phyloP scores from a whole-genome alignment of 2,329 filamentous ascomycete genomes.

The Fusarium sp. region DNA sequence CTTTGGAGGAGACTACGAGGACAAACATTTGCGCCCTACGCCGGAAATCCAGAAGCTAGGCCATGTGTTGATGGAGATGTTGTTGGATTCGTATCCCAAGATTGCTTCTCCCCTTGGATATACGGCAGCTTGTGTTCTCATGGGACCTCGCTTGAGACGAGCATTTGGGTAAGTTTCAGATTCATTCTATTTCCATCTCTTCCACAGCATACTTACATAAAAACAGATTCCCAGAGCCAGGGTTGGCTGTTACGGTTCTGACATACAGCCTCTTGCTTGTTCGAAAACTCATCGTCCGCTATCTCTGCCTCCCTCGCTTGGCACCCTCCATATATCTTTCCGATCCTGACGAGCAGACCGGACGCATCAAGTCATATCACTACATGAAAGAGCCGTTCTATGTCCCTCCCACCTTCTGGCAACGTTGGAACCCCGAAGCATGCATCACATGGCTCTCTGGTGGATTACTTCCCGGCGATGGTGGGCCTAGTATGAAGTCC shows the following conservation, averaged over 20 bases:
- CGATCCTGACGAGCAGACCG: slow-evolving; percentile 64
- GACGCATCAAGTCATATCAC: slow-evolving; percentile 60
- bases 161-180: slow-evolving; percentile 69
- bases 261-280: slow-evolving; percentile 61
- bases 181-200: neutral
- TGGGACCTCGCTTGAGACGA: slow-evolving; percentile 72
- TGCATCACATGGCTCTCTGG: slow-evolving; percentile 59
- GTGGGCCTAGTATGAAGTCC: slow-evolving; percentile 54
- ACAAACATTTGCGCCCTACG: slow-evolving; percentile 66
- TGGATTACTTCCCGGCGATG: slow-evolving; percentile 59
- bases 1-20: slow-evolving; percentile 70
- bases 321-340: slow-evolving; percentile 54
- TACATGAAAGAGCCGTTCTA: slow-evolving; percentile 77
- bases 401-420: slow-evolving; percentile 68
- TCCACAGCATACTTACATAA: slow-evolving; percentile 24
- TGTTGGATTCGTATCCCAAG: slow-evolving; percentile 66
- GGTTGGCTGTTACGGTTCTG: slow-evolving; percentile 50
- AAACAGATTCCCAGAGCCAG: slow-evolving; percentile 58
- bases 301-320: slow-evolving; percentile 70
- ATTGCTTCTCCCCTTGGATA: slow-evolving; percentile 59
- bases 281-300: slow-evolving; percentile 67
- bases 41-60: slow-evolving; percentile 64
- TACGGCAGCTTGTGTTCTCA: slow-evolving; percentile 67
- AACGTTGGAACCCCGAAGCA: slow-evolving; percentile 70
- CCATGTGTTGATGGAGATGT: slow-evolving; percentile 68